phyloP scores from a whole-genome alignment of 495 filamentous ascomycete genomes.

The Trichocladium antarcticum region DNA sequence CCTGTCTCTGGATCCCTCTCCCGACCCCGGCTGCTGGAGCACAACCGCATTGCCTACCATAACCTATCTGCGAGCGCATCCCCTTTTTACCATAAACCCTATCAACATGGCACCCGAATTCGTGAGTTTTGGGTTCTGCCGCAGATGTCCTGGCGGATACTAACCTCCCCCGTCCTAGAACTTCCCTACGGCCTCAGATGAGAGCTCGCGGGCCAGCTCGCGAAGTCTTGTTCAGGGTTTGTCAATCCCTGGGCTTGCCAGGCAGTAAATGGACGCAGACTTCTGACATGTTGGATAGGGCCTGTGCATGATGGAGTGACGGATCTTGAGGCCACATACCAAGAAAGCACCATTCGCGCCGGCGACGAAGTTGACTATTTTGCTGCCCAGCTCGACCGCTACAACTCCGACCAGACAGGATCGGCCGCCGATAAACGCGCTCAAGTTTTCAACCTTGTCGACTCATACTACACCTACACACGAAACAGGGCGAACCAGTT shows the following conservation, averaged over 20 bases:
- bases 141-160: background rate
- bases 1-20: background rate
- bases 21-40: background rate
- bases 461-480: constrained; percentile 35
- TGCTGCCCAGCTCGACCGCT: constrained; percentile 35
- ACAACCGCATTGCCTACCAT: background rate
- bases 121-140: constrained; percentile 13
- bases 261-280: background rate
- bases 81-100: background rate
- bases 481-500: constrained; percentile 28
- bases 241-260: background rate
- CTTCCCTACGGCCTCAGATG: constrained; percentile 11
- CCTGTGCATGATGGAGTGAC: constrained; percentile 17
- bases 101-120: constrained; percentile 22
- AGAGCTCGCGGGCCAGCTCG: constrained; percentile 12
- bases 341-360: constrained; percentile 21
- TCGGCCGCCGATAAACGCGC: constrained; percentile 30
- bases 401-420: constrained; percentile 22
- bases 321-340: constrained; percentile 21
- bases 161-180: constrained; percentile 11
- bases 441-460: constrained; percentile 35
- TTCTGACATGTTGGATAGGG: constrained; percentile 7
- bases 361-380: constrained; percentile 37
- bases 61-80: background rate
- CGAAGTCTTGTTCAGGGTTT: constrained; percentile 17